Percentiles rank a stretch among this genome's conserved stretches.
phyloP scores from a whole-genome alignment of 148 eudicot species.

The Heliamphora exappendiculata region DNA sequence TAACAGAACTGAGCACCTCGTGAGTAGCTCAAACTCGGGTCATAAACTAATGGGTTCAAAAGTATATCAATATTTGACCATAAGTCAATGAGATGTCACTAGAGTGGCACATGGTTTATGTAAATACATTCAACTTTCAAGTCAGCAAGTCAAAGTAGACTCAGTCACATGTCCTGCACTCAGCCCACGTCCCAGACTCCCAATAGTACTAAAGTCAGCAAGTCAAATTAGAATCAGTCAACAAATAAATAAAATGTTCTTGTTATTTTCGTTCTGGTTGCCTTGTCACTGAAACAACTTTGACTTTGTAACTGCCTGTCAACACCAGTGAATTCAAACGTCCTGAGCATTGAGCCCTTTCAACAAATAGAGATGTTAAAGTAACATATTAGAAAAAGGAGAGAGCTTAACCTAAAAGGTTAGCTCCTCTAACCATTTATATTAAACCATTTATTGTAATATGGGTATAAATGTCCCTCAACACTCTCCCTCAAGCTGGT shows the following conservation, averaged over 20 bases:
- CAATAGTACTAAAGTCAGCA: background rate
- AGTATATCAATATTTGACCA: background rate
- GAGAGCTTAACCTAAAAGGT: no score
- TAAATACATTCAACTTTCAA: background rate
- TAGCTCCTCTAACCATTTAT: no score
- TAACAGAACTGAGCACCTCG: background rate
- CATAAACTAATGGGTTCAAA: background rate
- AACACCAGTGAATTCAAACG: background rate
- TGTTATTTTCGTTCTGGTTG: background rate
- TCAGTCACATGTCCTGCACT: background rate
- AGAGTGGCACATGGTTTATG: background rate
- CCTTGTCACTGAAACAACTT: background rate
- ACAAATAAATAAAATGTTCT: background rate
- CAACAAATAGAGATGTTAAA: background rate
- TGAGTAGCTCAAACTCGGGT: background rate
- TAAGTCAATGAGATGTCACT: background rate
- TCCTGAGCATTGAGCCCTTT: background rate
- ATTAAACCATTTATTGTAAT: no score
- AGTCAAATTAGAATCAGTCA: background rate
- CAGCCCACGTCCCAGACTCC: background rate
- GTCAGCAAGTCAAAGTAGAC: no score
- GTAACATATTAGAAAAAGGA: no score
- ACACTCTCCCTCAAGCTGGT: no score
- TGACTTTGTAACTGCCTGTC: background rate
- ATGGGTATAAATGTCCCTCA: no score